Evolutionary conservation across 1,284 basidiomycete genomes (phyloP), one percentile per base, ranked within the genome.

Genomic region (Microbotryum silenes-acaulis): DNA sequence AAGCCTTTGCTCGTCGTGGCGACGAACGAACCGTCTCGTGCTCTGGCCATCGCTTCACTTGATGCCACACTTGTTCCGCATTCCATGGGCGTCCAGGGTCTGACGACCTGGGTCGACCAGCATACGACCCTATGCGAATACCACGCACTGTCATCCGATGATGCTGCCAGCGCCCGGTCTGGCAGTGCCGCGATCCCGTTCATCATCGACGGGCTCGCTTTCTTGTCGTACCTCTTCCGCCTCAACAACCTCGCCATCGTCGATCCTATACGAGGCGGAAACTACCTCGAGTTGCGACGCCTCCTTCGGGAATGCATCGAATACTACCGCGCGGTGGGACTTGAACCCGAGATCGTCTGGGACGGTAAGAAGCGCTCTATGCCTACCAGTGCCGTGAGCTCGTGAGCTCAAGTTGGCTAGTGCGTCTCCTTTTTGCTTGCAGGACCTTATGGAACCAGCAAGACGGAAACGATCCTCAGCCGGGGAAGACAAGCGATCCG

Each of bases 81-180:
- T 10, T 37, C 12, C 37, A 69, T 69, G 67, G 67, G 67, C 23
- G 67, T 69, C 0, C 61, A 66, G 50, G 65, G 67, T 3, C 21
- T 69, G 4, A 66, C 65, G 2, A 51, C 59, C 2, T 69, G 49
- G 48, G 37, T 69, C 12, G 44, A 44, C 37, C 63, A 64, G 54
- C 52, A 64, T 20, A 53, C 56, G 10, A 51, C 61, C 5, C 48
- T 68, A 4, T 48, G 57, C 37, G 37, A 42, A 18, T 42, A 42
- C 12, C 20, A 21, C 23, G 0, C 54, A 18, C 54, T 37, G 21
- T 62, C 45, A 2, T 10, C 14, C 37, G 37, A 42, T 42, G 37
- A 18, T 42, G 37, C 37, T 42, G 37, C 37, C 16, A 18, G 12
- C 16, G 37, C 4, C 37, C 9, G 16, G 4, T 12, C 37, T 18